A percentile compares a stretch with the other conserved stretches of the same genome.
phyloP scores from a whole-genome alignment of 140 eudicot genomes.

The Erigeron philadelphicus region DNA sequence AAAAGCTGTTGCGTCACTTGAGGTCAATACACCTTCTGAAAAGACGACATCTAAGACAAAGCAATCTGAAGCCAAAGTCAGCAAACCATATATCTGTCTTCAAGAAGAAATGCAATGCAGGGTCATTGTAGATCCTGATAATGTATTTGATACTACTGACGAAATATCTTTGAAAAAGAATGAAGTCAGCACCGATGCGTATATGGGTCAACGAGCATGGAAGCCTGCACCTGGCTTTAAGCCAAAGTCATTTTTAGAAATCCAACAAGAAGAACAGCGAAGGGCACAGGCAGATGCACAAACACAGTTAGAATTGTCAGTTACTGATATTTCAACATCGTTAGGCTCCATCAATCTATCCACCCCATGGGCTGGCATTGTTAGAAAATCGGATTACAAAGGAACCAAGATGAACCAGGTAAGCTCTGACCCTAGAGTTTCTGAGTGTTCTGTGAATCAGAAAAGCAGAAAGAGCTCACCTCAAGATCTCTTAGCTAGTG shows the following conservation, averaged over 20 bases:
- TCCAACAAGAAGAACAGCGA: slow-evolving; percentile 89
- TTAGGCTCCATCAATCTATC: slow-evolving; percentile 47
- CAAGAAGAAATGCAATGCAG: slow-evolving; percentile 28
- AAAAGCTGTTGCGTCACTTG: slow-evolving; percentile 41
- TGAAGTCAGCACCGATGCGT: slow-evolving; percentile 29
- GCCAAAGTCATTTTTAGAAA: slow-evolving; percentile 85
- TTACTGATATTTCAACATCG: slow-evolving; percentile 50
- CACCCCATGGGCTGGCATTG: slow-evolving; percentile 67
- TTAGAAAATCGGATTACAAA: slow-evolving; percentile 43
- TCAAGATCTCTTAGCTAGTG: slow-evolving; percentile 56
- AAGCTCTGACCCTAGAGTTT: slow-evolving; percentile 3
- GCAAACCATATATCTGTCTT: slow-evolving; percentile 12
- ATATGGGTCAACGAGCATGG: slow-evolving; percentile 65
- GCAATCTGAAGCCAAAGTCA: slow-evolving; percentile 39
- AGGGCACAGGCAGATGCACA: slow-evolving; percentile 52
- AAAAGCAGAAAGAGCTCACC: slow-evolving; percentile 52
- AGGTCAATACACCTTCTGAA: slow-evolving; percentile 53
- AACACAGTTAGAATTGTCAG: slow-evolving; percentile 32
- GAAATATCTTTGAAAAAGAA: slow-evolving; percentile 6
- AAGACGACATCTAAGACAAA: slow-evolving; percentile 44
- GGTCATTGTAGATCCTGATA: slow-evolving; percentile 23
- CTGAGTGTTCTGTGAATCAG: slow-evolving; percentile 29
- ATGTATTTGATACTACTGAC: slow-evolving; percentile 21
- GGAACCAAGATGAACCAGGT: slow-evolving; percentile 37
- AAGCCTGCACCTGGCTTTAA: slow-evolving; percentile 88